Evolutionary conservation across 345 rosid genomes (phyloP).

Genomic region (Aquilaria yunnanensis): DNA sequence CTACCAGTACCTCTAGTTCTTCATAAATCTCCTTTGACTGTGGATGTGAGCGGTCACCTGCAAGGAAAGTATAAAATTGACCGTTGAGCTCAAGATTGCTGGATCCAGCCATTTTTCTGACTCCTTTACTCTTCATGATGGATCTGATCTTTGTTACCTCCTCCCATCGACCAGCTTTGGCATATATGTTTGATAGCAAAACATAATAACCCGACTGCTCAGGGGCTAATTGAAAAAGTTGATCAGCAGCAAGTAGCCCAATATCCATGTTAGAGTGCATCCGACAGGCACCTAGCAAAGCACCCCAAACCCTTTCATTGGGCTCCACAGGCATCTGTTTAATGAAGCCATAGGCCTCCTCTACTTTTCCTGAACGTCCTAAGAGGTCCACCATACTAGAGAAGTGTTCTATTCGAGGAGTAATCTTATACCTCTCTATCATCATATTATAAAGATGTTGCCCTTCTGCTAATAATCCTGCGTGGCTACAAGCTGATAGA

Average conservation of each 20-base stretch:
- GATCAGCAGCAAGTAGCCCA: conserved; percentile 68
- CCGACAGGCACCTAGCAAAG: conserved; percentile 59
- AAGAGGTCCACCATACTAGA: conserved; percentile 74
- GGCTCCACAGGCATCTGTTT: conserved; percentile 55
- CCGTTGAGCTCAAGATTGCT: conserved; percentile 59
- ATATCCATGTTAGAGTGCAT: conserved; percentile 46
- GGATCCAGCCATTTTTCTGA: conserved; percentile 54
- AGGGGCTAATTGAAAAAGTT: conserved; percentile 49
- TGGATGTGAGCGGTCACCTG: conserved; percentile 52
- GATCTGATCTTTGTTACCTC: conserved; percentile 47
- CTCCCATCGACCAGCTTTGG: conserved; percentile 76
- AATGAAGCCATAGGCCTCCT: conserved; percentile 51
- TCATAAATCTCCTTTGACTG: conserved; percentile 38
- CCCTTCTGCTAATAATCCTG: conserved; percentile 63
- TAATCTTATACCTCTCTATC: conserved; percentile 37
- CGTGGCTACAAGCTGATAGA: conserved; percentile 72
- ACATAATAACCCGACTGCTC: conserved; percentile 64
- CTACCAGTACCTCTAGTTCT: conserved; percentile 44
- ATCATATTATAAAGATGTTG: conserved; percentile 39
- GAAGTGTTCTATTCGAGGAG: conserved; percentile 60
- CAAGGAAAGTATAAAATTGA: conserved; percentile 50
- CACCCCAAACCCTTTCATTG: conserved; percentile 72
- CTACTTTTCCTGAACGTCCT: conserved; percentile 58
- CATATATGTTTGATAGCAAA: conserved; percentile 68
- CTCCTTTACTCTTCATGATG: conserved; percentile 51